A percentile compares a stretch with the other conserved stretches of the same genome.
Evolutionary conservation across 148 eudicot genomes (phyloP).

Genomic region (Heliamphora exappendiculata): DNA sequence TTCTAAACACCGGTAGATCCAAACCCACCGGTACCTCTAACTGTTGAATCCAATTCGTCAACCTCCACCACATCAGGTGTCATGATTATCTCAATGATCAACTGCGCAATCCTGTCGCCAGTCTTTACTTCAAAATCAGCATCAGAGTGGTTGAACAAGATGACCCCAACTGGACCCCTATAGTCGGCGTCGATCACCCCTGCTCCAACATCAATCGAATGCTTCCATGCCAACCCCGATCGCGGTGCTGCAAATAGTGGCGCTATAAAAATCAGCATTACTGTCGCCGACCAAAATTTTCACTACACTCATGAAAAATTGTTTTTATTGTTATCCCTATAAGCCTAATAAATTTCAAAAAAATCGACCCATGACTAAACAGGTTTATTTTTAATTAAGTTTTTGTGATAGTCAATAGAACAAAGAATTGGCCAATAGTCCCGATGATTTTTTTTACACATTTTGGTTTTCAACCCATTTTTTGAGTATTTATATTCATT

Average conservation of each 20-base stretch:
- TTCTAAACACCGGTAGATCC: conserved; percentile 65
- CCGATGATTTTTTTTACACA: too few species aligned
- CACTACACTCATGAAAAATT: too few species aligned
- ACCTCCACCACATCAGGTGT: conserved; percentile 77
- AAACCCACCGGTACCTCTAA: conserved; percentile 71
- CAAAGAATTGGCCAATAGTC: too few species aligned
- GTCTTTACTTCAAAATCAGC: conserved; percentile 62
- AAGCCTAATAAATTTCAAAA: too few species aligned
- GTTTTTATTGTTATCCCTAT: too few species aligned
- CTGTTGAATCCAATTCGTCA: conserved; percentile 68
- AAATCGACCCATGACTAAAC: too few species aligned
- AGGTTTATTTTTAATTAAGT: too few species aligned
- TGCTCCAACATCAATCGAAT: conserved; percentile 88
- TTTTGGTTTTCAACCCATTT: too few species aligned
- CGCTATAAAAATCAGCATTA: too few species aligned
- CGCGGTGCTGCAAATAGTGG: conserved; percentile 66
- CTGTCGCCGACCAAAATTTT: too few species aligned
- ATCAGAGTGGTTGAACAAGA: conserved; percentile 69
- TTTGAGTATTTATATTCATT: too few species aligned
- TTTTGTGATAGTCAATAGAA: too few species aligned
- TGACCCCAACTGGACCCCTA: conserved; percentile 75
- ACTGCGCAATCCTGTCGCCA: conserved; percentile 79
- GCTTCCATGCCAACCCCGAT: conserved; percentile 87
- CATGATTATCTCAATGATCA: conserved; percentile 68
- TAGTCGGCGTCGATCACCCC: conserved; percentile 88